Percentiles rank a stretch among this genome's conserved stretches.
Conservation (phyloP, 2,329 filamentous ascomycete genomes). For the Neofusicoccum umdonicola region DNA sequence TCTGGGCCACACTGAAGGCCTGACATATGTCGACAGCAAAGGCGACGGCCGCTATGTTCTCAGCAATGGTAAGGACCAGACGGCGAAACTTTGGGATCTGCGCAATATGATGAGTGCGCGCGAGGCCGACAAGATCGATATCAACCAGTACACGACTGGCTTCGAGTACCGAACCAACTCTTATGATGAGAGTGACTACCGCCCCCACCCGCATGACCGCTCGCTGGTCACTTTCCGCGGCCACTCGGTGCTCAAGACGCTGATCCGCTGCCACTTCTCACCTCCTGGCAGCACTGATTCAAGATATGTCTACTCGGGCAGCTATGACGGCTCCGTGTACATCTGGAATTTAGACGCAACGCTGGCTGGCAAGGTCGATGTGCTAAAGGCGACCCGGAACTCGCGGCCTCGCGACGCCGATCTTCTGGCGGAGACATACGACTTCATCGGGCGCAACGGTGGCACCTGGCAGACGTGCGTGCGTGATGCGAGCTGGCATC, state of each 20-base stretch:
- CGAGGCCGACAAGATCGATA: slow-evolving; percentile 57
- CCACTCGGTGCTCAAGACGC: slow-evolving; percentile 81
- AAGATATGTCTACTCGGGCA: slow-evolving; percentile 89
- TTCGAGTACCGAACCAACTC: slow-evolving; percentile 74
- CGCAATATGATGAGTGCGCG: slow-evolving; percentile 80
- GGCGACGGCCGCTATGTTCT: slow-evolving; percentile 86
- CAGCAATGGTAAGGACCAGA: slow-evolving; percentile 93
- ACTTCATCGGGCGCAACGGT: slow-evolving; percentile 54
- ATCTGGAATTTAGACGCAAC: slow-evolving; percentile 94
- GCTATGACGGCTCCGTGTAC: slow-evolving; percentile 83
- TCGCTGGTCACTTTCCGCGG: slow-evolving; percentile 91
- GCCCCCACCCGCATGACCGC: slow-evolving; percentile 79
- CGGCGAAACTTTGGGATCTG: slow-evolving; percentile 95
- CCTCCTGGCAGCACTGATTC: slow-evolving; percentile 82
- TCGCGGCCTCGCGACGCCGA: slow-evolving; percentile 57
- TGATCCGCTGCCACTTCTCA: slow-evolving; percentile 94
- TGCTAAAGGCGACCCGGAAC: slow-evolving; percentile 66
- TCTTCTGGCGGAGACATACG: slow-evolving; percentile 55
- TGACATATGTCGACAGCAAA: slow-evolving; percentile 74
- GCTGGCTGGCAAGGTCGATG: slow-evolving; percentile 72
- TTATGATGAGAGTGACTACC: slow-evolving; percentile 65
- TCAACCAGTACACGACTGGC: slow-evolving; percentile 56
- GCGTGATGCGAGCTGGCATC: slow-evolving; percentile 88
- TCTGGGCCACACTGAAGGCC: slow-evolving; percentile 62
- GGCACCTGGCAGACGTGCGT: slow-evolving; percentile 73